A percentile compares a stretch with the other conserved stretches of the same genome.
Conservation (phyloP, 441 rosid species). For the Corymbia citriodora region DNA sequence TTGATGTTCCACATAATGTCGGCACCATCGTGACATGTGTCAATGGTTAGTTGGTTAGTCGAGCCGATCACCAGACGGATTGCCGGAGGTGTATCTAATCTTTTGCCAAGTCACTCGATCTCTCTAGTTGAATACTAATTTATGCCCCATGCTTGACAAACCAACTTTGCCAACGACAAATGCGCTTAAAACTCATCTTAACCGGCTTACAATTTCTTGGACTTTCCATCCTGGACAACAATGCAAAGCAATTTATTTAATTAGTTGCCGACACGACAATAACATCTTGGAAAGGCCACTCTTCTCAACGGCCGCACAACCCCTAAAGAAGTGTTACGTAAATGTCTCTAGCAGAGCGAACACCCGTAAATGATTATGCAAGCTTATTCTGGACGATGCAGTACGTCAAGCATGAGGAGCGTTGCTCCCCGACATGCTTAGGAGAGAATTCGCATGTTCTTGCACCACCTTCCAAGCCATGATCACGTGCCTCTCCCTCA, state of each 20-base stretch:
- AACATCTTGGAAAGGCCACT: background rate
- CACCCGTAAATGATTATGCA: background rate
- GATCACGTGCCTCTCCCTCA: slow-evolving; percentile 33
- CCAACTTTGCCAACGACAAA: background rate
- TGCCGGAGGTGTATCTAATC: no score
- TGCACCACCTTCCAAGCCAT: slow-evolving; percentile 37
- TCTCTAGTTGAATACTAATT: no score
- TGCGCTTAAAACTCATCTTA: background rate
- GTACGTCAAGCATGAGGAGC: background rate
- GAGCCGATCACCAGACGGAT: no score
- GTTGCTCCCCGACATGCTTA: background rate
- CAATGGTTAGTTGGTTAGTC: no score
- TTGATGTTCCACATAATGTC: no score
- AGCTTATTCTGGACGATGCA: background rate
- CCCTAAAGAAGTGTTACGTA: background rate
- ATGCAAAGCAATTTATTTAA: background rate
- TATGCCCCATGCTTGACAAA: background rate
- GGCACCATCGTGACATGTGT: no score
- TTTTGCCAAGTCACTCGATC: no score
- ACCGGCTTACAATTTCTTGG: background rate
- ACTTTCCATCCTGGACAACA: background rate
- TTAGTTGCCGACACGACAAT: background rate
- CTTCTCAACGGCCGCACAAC: background rate
- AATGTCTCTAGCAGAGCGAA: background rate
- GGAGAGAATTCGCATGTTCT: slow-evolving; percentile 3